phyloP scores from a whole-genome alignment of 495 filamentous ascomycete species.

The Massariosphaeria phaeospora region DNA sequence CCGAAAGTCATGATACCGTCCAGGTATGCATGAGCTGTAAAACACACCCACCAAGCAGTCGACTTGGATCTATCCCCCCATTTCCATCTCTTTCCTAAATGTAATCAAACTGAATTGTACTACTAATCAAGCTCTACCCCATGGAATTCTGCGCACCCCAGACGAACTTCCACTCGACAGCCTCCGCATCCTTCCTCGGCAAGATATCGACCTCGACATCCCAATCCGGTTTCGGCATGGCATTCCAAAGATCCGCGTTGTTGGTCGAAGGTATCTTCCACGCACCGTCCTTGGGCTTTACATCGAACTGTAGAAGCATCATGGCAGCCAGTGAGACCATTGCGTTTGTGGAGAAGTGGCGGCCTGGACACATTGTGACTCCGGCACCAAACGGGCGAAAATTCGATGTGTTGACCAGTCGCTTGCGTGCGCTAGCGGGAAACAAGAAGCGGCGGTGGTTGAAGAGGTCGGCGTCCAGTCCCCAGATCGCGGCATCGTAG shows the following conservation, averaged over 20 bases:
- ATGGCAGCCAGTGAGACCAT: conserved; percentile 9
- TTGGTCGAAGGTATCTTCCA: background rate
- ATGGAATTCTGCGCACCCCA: conserved; percentile 3
- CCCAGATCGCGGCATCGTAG: conserved; percentile 3
- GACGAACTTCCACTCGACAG: conserved; percentile 10
- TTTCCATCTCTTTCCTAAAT: too few relatives aligned
- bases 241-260: conserved; percentile 12
- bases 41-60: too few relatives aligned
- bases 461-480: background rate
- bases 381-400: conserved; percentile 14
- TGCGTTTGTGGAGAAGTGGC: conserved; percentile 8
- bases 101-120: too few relatives aligned
- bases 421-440: background rate
- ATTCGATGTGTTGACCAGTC: background rate
- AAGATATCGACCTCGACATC: conserved; percentile 1
- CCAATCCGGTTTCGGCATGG: conserved; percentile 8
- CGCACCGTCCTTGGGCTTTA: background rate
- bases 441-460: conserved; percentile 7
- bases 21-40: too few relatives aligned
- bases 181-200: background rate
- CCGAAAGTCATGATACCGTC: too few relatives aligned
- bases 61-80: too few relatives aligned
- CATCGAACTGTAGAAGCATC: conserved; percentile 2
- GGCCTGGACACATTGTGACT: conserved; percentile 9
- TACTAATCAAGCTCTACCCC: too few relatives aligned